Base-by-base conservation (phyloP, 495 filamentous ascomycete species). In the Astrothelium macrocarpum region DNA sequence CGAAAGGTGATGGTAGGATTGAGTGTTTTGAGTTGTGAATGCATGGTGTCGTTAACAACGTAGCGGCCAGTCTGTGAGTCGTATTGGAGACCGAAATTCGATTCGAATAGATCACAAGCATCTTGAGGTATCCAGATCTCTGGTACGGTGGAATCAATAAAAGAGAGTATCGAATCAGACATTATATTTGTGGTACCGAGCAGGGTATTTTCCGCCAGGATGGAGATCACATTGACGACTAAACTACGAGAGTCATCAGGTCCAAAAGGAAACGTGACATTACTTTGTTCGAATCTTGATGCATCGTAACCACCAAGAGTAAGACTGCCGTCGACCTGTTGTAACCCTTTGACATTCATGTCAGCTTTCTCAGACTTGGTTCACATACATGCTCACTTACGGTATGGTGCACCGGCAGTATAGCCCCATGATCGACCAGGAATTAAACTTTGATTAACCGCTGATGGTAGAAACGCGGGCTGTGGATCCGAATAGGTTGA, bases 401-500 rank as follows among this genome's bases (percentile, higher is more conserved):
- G 61, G 61, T 76, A 74, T 1, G 58, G 59, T 63, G 66, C 67
- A 23, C 75, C 75, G 28, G 75, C 75, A 1, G 75, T 74, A 36
- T 75, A 76, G 0, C 69, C 72, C 49, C 62, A 76, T 1, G 65
- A 65, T 26, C 62, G 43, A 59, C 70, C 68, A 11, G 73, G 67
- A 7, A 72, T 72, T 1, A 60, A 36, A 29, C 59, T 66, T 53
- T 69, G 36, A 11, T 63, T 53, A 34, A 62, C 65, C 32, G 76
- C 39, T 0, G 59, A 60, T 11, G 31, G 42, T 26, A 75, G 16
- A 61, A 81, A 82, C 62, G 81, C 82, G 12, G 79, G 65, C 56
- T 76, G 69, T 11, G 77, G 73, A 66, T 81, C 78, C 4, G 72
- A 71, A 18, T 78, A 69, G 36, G 65, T 67, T 23, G 71, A 76